phyloP scores from a whole-genome alignment of 2,329 filamentous ascomycete species.

The Pseudogymnoascus sp. region DNA sequence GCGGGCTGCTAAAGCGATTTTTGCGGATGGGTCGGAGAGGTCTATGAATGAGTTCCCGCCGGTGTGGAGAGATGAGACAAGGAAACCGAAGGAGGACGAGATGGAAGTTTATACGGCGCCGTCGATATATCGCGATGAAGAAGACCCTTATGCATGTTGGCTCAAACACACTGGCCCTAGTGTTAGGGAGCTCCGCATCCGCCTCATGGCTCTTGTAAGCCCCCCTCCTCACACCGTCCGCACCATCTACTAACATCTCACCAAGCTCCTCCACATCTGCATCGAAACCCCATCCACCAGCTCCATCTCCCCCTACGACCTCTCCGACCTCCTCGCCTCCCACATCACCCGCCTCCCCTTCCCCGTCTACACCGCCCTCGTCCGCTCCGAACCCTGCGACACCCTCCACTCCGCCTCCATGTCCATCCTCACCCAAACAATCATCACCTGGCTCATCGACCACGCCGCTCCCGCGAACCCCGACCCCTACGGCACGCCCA shows the following conservation, averaged over 20 bases:
- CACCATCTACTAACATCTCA: conserved; percentile 11
- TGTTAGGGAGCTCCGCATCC: conserved; percentile 23
- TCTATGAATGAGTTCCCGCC: conserved; percentile 50
- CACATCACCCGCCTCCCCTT: conserved; percentile 31
- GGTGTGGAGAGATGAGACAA: conserved; percentile 46
- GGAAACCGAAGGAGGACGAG: conserved; percentile 39
- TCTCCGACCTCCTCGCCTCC: conserved; percentile 40
- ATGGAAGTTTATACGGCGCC: conserved; percentile 21
- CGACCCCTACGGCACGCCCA: conserved; percentile 34
- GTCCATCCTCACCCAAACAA: conserved; percentile 42
- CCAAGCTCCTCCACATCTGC: conserved; percentile 26
- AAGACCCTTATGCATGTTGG: not conserved
- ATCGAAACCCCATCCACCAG: conserved; percentile 28
- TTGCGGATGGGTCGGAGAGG: conserved; percentile 54
- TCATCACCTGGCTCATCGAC: conserved; percentile 40
- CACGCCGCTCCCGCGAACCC: conserved; percentile 30
- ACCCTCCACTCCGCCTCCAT: conserved; percentile 29
- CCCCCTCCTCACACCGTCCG: not conserved
- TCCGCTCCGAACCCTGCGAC: conserved; percentile 27
- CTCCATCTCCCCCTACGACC: conserved; percentile 34
- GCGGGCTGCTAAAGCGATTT: conserved; percentile 55
- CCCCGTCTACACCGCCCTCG: conserved; percentile 31
- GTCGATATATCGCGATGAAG: conserved; percentile 1
- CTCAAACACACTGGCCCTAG: conserved; percentile 16
- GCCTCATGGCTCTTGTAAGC: conserved; percentile 23